A percentile compares a stretch with the other conserved stretches of the same genome.
Conservation (phyloP, 2,329 filamentous ascomycete genomes). For the Ophiostoma quercus region DNA sequence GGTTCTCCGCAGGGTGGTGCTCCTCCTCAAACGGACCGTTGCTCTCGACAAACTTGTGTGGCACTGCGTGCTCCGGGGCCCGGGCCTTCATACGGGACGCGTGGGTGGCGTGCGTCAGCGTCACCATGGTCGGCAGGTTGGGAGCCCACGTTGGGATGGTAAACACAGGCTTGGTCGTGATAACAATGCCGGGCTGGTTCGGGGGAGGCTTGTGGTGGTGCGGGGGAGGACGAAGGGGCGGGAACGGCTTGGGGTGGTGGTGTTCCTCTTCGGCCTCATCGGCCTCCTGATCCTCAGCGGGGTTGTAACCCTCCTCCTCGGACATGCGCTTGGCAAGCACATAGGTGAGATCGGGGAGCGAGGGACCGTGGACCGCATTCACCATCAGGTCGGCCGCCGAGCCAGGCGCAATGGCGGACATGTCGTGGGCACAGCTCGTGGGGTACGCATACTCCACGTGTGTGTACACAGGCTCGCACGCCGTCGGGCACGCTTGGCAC, state of each 20-base stretch:
- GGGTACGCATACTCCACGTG: not conserved
- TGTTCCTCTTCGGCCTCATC: not conserved
- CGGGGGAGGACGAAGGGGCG: not conserved
- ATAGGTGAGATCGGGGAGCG: not conserved
- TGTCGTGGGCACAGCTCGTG: not conserved
- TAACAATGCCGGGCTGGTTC: not conserved
- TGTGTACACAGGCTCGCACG: not conserved
- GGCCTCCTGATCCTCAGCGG: not conserved
- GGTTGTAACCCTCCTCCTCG: not conserved
- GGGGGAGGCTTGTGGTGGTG: constrained; percentile 5
- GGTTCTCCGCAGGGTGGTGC: too few species aligned
- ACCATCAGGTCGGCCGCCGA: constrained; percentile 1
- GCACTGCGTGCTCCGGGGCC: too few species aligned
- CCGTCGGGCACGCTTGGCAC: not conserved
- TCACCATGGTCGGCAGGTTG: constrained; percentile 6
- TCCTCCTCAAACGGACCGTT: too few species aligned
- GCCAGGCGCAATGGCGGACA: not conserved
- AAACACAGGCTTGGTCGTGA: constrained; percentile 1
- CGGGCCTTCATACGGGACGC: not conserved
- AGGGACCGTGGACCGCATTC: constrained; percentile 6
- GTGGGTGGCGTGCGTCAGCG: constrained; percentile 2
- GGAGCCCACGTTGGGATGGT: constrained; percentile 1
- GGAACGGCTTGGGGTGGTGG: not conserved
- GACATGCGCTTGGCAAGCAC: not conserved
- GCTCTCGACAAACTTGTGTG: too few species aligned